These are phyloP conservation scores for Tuber umbilicatum DNA, from an alignment of 495 filamentous ascomycete species.

Conservation along the genomic window DNA sequence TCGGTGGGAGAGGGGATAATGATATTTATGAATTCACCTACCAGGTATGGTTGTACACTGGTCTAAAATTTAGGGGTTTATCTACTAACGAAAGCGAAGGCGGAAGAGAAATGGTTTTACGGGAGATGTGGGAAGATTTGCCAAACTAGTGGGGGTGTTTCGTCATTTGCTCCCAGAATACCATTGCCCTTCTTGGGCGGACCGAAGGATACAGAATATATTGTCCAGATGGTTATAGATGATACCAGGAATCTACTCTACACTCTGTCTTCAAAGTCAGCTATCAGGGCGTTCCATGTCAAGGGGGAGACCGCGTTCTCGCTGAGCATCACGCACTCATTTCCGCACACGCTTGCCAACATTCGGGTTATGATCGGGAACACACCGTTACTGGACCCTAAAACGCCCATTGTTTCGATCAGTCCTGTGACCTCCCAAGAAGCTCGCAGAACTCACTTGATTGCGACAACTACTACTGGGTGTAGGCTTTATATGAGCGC, in stretches of 20 bases:
- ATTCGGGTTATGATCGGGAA: constrained; percentile 74
- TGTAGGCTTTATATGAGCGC: constrained; percentile 89
- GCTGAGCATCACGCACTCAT: constrained; percentile 53
- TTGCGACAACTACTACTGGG: constrained; percentile 83
- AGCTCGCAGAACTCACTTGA: constrained; percentile 74
- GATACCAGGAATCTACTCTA: constrained; percentile 83
- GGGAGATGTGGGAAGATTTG: constrained; percentile 74
- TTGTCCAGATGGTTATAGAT: constrained; percentile 75
- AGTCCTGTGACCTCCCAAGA: constrained; percentile 74
- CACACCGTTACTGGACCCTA: constrained; percentile 59
- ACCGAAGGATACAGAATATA: constrained; percentile 50
- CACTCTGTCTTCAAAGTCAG: constrained; percentile 75
- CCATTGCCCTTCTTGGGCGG: constrained; percentile 29
- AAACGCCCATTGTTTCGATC: constrained; percentile 69
- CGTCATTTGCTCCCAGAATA: constrained; percentile 56
- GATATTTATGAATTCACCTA: constrained; percentile 92
- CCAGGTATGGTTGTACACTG: constrained; percentile 55
- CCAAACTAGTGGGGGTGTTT: constrained; percentile 71
- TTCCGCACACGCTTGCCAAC: constrained; percentile 54
- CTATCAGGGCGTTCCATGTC: constrained; percentile 81
- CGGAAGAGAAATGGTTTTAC: constrained; percentile 88
- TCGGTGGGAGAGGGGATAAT: constrained; percentile 67
- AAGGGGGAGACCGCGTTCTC: constrained; percentile 50
- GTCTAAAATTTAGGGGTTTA: background rate
- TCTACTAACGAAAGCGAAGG: constrained; percentile 25